Percentiles rank a stretch among this genome's conserved stretches.
phyloP scores from a whole-genome alignment of 164 flowering plant species.

The Aristolochia contorta region DNA sequence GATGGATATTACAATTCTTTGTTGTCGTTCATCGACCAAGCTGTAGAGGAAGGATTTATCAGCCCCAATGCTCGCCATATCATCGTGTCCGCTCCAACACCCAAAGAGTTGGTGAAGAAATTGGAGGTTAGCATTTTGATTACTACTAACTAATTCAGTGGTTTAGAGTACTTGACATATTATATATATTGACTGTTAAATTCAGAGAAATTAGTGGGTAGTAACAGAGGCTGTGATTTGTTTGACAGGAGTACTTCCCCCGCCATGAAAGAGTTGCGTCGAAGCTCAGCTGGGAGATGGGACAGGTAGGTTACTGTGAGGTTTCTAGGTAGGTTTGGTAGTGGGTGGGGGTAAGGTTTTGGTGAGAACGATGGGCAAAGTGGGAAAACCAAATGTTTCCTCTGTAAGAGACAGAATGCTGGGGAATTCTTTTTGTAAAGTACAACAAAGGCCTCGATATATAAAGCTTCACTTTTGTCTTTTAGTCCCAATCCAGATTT shows the following conservation, averaged over 20 bases:
- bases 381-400: slow-evolving; percentile 19
- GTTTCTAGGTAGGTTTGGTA: slow-evolving; percentile 42
- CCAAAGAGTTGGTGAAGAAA: slow-evolving; percentile 58
- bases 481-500: background rate
- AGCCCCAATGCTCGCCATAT: slow-evolving; percentile 64
- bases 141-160: too few species aligned
- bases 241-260: slow-evolving; percentile 71
- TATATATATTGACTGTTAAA: too few species aligned
- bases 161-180: too few species aligned
- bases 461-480: slow-evolving; percentile 24
- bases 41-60: slow-evolving; percentile 72
- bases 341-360: too few species aligned
- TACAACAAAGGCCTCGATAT: slow-evolving; percentile 26
- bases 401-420: slow-evolving; percentile 2
- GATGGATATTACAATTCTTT: slow-evolving; percentile 72
- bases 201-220: background rate
- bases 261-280: slow-evolving; percentile 74
- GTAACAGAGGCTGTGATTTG: background rate
- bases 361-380: slow-evolving; percentile 18
- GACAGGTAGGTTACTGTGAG: slow-evolving; percentile 57
- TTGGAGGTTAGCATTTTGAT: slow-evolving; percentile 45
- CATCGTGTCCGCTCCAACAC: slow-evolving; percentile 59
- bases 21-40: slow-evolving; percentile 61
- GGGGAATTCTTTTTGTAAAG: slow-evolving; percentile 33
- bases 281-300: slow-evolving; percentile 79